phyloP scores from a whole-genome alignment of 176 grass and related monocot species.

The Secale cereale region DNA sequence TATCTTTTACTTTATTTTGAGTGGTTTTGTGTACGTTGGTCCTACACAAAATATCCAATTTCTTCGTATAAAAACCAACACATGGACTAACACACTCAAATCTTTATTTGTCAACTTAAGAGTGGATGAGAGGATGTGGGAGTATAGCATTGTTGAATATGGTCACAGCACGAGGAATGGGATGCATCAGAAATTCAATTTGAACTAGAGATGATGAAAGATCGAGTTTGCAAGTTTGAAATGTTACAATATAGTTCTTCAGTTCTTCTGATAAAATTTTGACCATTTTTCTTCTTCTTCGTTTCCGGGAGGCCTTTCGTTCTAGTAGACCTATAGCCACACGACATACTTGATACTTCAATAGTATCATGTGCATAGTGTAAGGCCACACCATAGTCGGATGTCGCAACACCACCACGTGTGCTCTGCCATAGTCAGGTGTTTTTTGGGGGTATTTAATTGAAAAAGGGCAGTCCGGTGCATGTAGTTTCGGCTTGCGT shows the following conservation, averaged over 20 bases:
- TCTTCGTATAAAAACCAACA: background rate
- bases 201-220: rapidly evolving
- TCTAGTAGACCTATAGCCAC: too few relatives aligned
- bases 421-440: too few relatives aligned
- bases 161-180: background rate
- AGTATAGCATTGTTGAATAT: background rate
- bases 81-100: background rate
- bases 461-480: too few relatives aligned
- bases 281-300: too few relatives aligned
- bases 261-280: background rate
- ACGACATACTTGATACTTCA: too few relatives aligned
- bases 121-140: background rate
- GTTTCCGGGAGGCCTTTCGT: too few relatives aligned
- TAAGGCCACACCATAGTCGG: too few relatives aligned
- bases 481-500: too few relatives aligned
- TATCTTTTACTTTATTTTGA: background rate
- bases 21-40: background rate
- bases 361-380: too few relatives aligned
- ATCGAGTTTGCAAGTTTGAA: too few relatives aligned
- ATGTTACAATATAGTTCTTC: background rate
- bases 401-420: too few relatives aligned
- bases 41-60: background rate
- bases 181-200: background rate
- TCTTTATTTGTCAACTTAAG: background rate
- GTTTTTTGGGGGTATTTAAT: too few relatives aligned